These are phyloP conservation scores for Mortierella sp. DNA, from an alignment of 371 early-diverging fungal genomes.

Conservation along the genomic window DNA sequence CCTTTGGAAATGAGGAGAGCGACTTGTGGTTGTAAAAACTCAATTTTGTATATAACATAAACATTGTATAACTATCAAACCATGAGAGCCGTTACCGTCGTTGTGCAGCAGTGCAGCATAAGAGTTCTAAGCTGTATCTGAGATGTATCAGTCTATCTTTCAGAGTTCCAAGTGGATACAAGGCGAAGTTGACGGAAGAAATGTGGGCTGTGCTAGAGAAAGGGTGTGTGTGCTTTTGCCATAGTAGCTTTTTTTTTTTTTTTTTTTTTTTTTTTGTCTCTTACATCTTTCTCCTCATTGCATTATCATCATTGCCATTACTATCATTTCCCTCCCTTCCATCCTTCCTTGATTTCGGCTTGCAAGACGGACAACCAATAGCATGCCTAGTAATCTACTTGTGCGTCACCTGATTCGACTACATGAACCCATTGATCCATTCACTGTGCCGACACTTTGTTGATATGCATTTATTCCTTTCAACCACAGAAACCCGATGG, in stretches of 20 bases:
- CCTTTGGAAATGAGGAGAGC: conserved; percentile 27
- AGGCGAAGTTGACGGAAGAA: no score
- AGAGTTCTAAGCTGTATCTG: no score
- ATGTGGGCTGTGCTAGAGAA: no score
- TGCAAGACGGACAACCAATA: neutral
- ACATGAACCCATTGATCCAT: neutral
- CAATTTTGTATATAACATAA: conserved; percentile 6
- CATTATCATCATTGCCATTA: no score
- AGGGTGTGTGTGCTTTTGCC: no score
- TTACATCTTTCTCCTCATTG: neutral
- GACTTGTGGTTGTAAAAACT: neutral
- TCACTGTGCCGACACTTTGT: neutral
- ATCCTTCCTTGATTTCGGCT: neutral
- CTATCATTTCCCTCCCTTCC: no score
- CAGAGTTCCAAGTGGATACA: no score
- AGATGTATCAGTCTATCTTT: no score
- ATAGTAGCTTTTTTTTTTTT: no score
- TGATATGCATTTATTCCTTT: neutral
- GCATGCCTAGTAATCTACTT: neutral
- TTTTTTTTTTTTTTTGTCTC: neutral
- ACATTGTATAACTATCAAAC: no score
- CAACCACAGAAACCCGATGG: conserved; percentile 21
- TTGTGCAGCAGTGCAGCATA: no score
- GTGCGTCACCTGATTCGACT: neutral
- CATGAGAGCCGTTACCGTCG: no score